Evolutionary conservation across 139 green algal species (phyloP), one percentile per base, ranked within the genome.

Genomic region (Micractinium conductrix): DNA sequence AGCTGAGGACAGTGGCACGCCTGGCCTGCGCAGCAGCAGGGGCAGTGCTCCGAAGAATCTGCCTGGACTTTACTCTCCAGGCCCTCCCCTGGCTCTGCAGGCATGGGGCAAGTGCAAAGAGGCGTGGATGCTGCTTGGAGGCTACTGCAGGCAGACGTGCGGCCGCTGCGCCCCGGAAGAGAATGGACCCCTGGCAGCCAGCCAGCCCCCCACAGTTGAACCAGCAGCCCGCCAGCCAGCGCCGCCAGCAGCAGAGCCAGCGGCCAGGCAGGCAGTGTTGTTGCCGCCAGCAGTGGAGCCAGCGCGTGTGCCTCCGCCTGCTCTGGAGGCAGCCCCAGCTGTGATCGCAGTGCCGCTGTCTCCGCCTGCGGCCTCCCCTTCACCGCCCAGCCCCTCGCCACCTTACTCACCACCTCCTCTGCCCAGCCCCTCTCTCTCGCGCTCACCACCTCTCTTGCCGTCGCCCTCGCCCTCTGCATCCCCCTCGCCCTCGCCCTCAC

Each of bases 131-230:
- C 21, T 80, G 48, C 74, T 65, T 33, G 74, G 74, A 12, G 74
- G 74, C 45, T 80, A 37, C 74, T 80, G 74, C 74, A 33, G 74
- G 28, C 30, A 28, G n/a, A 80, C 74, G 12, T 80, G 74, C 74
- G 74, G 74, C 48, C 48, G 45, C 33, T 80, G 74, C 74, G 30
- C 43, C 26, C 40, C 69, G n/a, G n/a, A n/a, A n/a, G n/a, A n/a
- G n/a, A n/a, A n/a, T n/a, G n/a, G n/a, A n/a, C n/a, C n/a, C n/a
- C n/a, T n/a, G n/a, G n/a, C n/a, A n/a, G n/a, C n/a, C n/a, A n/a
- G n/a, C n/a, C n/a, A n/a, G n/a, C n/a, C n/a, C n/a, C n/a, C n/a
- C n/a, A n/a, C n/a, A n/a, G n/a, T n/a, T n/a, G n/a, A n/a, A n/a
- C 48, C 48, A 58, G 12, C 48, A 58, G 12, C 48, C 12, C 48